These are phyloP conservation scores for Geranomyces michiganensis DNA, from an alignment of 192 early-diverging fungal genomes.

Conservation along the genomic window DNA sequence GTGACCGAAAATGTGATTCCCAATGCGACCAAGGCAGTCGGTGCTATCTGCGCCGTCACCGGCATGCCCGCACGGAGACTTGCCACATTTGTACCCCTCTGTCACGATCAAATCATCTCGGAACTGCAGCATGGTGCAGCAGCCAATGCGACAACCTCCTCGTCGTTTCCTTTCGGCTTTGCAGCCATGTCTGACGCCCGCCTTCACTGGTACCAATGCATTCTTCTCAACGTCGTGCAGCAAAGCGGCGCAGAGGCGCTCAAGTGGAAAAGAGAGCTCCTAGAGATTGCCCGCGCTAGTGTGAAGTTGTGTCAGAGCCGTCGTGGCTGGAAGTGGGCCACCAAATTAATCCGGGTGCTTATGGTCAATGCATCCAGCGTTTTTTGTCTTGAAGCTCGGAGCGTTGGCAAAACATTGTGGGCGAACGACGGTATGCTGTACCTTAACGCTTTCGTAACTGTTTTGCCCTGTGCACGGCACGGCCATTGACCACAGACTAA, in stretches of 20 bases:
- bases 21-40: constrained; percentile 72
- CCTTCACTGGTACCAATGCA: constrained; percentile 79
- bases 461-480: too few relatives aligned
- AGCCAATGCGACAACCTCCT: constrained; percentile 38
- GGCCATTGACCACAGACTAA: too few relatives aligned
- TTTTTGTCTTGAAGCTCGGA: constrained; percentile 65
- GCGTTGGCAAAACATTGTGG: constrained; percentile 57
- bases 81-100: constrained; percentile 60
- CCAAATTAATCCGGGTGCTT: constrained; percentile 56
- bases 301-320: constrained; percentile 58
- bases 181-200: constrained; percentile 62
- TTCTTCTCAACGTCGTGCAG: constrained; percentile 57
- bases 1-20: constrained; percentile 62
- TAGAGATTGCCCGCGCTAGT: constrained; percentile 24
- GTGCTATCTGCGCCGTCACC: constrained; percentile 48
- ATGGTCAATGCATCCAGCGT: constrained; percentile 52
- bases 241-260: constrained; percentile 54
- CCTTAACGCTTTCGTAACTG: too few relatives aligned
- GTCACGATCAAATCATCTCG: constrained; percentile 54
- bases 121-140: constrained; percentile 72
- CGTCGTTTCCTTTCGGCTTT: constrained; percentile 50
- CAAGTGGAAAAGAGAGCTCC: constrained; percentile 52
- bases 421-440: constrained; percentile 46
- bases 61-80: constrained; percentile 53
- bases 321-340: constrained; percentile 73